Percentiles rank a stretch among this genome's conserved stretches.
phyloP scores from a whole-genome alignment of 805 yeast species.

The Zygosaccharomyces gambellarensis region DNA sequence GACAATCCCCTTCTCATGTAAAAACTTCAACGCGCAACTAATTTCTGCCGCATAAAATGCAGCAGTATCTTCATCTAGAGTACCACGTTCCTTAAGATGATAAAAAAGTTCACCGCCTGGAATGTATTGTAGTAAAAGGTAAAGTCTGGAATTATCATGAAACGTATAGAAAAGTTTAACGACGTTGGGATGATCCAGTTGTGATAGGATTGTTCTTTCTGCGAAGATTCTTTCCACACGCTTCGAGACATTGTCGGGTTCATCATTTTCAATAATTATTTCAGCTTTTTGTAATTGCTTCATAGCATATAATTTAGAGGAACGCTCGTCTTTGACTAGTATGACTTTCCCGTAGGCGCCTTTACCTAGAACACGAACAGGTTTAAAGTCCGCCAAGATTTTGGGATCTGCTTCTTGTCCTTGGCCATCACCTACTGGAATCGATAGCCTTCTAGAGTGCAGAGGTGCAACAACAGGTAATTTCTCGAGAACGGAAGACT shows the following conservation, averaged over 20 bases:
- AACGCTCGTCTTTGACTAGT: constrained; percentile 58
- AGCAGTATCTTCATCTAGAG: constrained; percentile 57
- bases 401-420: not conserved
- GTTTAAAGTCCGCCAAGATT: constrained; percentile 54
- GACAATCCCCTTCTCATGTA: constrained; percentile 76
- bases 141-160: constrained; percentile 74
- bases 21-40: constrained; percentile 67
- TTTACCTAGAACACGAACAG: constrained; percentile 71
- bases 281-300: constrained; percentile 81
- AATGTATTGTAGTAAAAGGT: constrained; percentile 70
- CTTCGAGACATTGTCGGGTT: constrained; percentile 34
- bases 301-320: constrained; percentile 73
- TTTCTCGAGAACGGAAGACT: constrained; percentile 30
- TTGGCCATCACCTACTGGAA: constrained; percentile 12
- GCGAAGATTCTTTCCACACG: constrained; percentile 73
- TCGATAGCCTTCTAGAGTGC: constrained; percentile 24
- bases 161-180: constrained; percentile 78
- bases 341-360: constrained; percentile 89
- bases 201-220: constrained; percentile 68
- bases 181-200: constrained; percentile 72
- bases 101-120: constrained; percentile 81
- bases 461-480: constrained; percentile 29
- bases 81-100: constrained; percentile 39
- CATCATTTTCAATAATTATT: constrained; percentile 47
- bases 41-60: constrained; percentile 79